Evolutionary conservation across 1,284 basidiomycete genomes (phyloP).

Genomic region (Sanghuangporus baumii): DNA sequence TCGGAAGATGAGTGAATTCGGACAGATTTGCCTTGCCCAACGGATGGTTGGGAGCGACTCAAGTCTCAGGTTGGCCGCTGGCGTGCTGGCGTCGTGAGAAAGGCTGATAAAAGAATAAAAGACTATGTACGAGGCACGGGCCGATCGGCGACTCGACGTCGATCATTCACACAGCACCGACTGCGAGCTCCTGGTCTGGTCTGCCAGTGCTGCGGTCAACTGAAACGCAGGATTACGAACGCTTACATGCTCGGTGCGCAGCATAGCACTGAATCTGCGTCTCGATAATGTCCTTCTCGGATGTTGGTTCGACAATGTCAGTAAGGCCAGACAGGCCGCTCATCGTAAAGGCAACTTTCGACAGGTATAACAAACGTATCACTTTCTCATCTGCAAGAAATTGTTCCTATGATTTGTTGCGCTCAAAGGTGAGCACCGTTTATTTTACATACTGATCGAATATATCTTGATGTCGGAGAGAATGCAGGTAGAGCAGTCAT

Average conservation of each 20-base stretch:
- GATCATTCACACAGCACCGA: not conserved
- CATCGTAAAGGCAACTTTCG: constrained; percentile 75
- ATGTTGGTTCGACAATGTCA: constrained; percentile 15
- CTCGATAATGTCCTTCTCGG: constrained; percentile 11
- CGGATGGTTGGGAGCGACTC: no score
- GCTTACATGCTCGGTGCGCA: not conserved
- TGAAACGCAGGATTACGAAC: not conserved
- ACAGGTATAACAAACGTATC: constrained; percentile 68
- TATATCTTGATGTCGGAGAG: not conserved
- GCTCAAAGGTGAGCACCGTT: constrained; percentile 48
- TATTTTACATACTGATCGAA: not conserved
- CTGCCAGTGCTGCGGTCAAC: not conserved
- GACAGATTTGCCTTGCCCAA: no score
- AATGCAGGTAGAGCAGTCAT: constrained; percentile 78
- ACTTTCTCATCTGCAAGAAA: constrained; percentile 71
- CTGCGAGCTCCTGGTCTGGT: not conserved
- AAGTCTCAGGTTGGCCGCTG: no score
- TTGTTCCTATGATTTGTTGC: constrained; percentile 68
- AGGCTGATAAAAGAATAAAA: not conserved
- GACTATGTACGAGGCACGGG: no score
- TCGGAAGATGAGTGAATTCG: no score
- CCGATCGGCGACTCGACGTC: not conserved
- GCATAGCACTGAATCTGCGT: not conserved
- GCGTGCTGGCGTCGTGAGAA: not conserved
- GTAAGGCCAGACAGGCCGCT: constrained; percentile 55